A percentile compares a stretch with the other conserved stretches of the same genome.
These are phyloP conservation scores for Boletus tylopilopsis DNA, from an alignment of 768 basidiomycete species.

Conservation along the genomic window DNA sequence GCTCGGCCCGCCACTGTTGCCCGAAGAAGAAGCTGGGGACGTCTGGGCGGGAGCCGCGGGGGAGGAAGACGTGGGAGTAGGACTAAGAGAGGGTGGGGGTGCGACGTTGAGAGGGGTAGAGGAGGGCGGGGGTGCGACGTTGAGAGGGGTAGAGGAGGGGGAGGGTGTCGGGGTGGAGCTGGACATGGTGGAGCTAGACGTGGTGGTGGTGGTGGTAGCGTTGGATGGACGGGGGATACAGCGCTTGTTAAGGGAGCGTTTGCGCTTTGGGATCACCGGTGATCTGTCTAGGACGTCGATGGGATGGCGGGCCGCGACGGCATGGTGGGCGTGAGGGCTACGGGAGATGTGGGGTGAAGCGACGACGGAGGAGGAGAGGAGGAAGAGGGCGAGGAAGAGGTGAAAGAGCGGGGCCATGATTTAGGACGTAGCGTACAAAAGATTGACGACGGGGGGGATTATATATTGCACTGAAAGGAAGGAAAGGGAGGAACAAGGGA, in stretches of 20 bases:
- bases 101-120: background rate
- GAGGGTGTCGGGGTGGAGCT: background rate
- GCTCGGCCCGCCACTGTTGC: slow-evolving; percentile 25
- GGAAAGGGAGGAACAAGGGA: background rate
- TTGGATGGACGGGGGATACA: slow-evolving; percentile 19
- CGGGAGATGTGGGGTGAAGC: slow-evolving; percentile 38
- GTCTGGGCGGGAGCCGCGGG: slow-evolving; percentile 13
- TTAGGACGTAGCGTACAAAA: slow-evolving; percentile 7
- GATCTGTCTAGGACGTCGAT: background rate
- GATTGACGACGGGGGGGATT: slow-evolving; percentile 11
- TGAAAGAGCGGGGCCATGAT: slow-evolving; percentile 37
- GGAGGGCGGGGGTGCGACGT: background rate
- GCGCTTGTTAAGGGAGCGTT: slow-evolving; percentile 30
- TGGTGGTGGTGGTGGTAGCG: background rate
- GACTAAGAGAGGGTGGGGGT: background rate
- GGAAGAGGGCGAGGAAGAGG: slow-evolving; percentile 37
- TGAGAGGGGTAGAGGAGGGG: background rate
- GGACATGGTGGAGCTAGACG: slow-evolving; percentile 6
- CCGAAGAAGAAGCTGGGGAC: slow-evolving; percentile 7
- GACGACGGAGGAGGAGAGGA: slow-evolving; percentile 38
- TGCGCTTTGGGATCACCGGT: slow-evolving; percentile 2
- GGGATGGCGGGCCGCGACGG: background rate
- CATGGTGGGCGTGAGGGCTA: slow-evolving; percentile 22
- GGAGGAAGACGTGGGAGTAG: background rate
- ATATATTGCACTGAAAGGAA: slow-evolving; percentile 5